phyloP scores from a whole-genome alignment of 2,329 filamentous ascomycete genomes.

The Cadophora sp. region DNA sequence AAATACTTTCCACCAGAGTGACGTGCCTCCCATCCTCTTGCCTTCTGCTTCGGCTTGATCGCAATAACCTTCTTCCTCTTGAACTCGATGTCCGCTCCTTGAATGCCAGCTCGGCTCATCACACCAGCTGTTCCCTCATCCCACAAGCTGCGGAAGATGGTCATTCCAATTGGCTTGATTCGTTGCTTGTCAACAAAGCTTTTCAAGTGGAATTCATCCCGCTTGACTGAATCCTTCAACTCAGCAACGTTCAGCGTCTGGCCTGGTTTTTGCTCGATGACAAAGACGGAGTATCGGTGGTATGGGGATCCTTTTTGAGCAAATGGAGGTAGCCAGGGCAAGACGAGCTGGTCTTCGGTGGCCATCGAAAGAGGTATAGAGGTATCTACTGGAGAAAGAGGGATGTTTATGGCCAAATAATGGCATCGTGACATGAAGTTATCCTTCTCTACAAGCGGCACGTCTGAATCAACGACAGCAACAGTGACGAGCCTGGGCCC shows the following conservation, averaged over 20 bases:
- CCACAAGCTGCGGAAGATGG: constrained; percentile 88
- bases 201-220: constrained; percentile 77
- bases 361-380: constrained; percentile 71
- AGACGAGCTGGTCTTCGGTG: constrained; percentile 68
- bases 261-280: constrained; percentile 79
- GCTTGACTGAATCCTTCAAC: constrained; percentile 60
- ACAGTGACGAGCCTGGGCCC: constrained; percentile 85
- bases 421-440: constrained; percentile 83
- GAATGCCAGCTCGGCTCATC: constrained; percentile 79
- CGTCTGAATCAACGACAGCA: constrained; percentile 87
- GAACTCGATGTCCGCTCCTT: constrained; percentile 83
- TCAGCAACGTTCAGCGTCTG: constrained; percentile 62
- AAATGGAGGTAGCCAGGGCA: constrained; percentile 85
- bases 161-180: constrained; percentile 79
- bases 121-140: constrained; percentile 87
- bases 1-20: constrained; percentile 69
- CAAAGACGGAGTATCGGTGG: constrained; percentile 83
- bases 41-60: constrained; percentile 65
- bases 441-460: constrained; percentile 79
- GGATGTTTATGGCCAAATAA: constrained; percentile 79
- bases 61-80: constrained; percentile 78
- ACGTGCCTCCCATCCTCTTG: constrained; percentile 71
- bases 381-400: constrained; percentile 64
- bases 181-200: constrained; percentile 74
- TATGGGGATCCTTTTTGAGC: constrained; percentile 91